Evolutionary conservation across 1,284 basidiomycete genomes (phyloP), one percentile per base, ranked within the genome.

Genomic region (Ustilago crameri): DNA sequence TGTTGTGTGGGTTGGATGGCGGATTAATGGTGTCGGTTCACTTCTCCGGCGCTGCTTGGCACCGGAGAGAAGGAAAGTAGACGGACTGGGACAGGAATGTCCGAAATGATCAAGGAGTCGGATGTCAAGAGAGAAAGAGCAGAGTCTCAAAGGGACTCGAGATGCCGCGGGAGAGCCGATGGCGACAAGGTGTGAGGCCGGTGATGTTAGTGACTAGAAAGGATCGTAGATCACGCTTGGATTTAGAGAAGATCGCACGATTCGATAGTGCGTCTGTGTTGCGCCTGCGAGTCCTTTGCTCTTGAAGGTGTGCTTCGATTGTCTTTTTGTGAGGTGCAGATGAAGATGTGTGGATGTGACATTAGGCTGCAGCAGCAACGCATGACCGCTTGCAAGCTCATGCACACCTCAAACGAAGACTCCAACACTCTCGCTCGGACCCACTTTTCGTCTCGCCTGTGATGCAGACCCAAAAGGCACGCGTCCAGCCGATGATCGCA

Each of bases 1-100:
- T 72, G 48, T 66, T 66, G 53, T 59, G 69, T 37, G 59, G 63
- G n/a, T 63, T 63, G 46, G 69, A 63, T 45, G 58, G 63, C 56
- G 63, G 63, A 34, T 66, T 59, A 66, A 72, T 72, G 56, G 43
- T 72, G 68, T 3, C 48, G 30, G 30, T 8, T 27, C 18, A 44
- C 26, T 15, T 35, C 53, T 67, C 67, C 64, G 67, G 67, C 67
- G 61, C 61, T 64, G 43, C 38, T 60, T 30, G 45, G 45, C 68
- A 65, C 62, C 68, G 64, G 61, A 56, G 49, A 46, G 26, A 17
- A 26, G 3, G 22, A 26, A 23, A 27, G 10, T 18, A 34, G 35
- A 41, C n/a, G n/a, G n/a, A n/a, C n/a, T 38, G 15, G 24, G n/a
- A 14, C 23, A 18, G n/a, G 20, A 23, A n/a, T 42, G 37, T 38